Evolutionary conservation across 305 asterid species (phyloP), one percentile per base, ranked within the genome.

Genomic region (Fraxinus angustifolia): DNA sequence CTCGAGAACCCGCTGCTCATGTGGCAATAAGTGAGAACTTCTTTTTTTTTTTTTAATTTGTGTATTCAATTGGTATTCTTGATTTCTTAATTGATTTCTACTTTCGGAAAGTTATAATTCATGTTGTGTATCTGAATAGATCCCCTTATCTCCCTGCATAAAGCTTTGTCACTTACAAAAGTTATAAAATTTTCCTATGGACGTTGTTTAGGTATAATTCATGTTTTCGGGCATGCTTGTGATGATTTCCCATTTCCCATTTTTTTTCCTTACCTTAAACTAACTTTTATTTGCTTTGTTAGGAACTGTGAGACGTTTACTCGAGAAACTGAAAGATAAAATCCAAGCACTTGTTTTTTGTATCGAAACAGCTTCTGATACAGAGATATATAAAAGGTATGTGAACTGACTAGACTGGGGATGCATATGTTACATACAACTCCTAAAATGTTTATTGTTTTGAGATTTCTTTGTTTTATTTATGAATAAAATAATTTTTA

Each of bases 1-100:
- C 98, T 31, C 94, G 97, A 82, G 98, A 95, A 91, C 98, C 98
- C 79, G 98, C 99, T 87, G 99, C 97, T 2, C 99, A 95, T 81
- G 98, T 95, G 77, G 97, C 99, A 83, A 95, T 94, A 87, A 90
- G 99, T 92, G 75, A 88, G 93, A 80, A 67, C 45, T 28, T 82
- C 26, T 23, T 77, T 70, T 73, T 67, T 8, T 8, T 21, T 70
- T 73, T 67, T 12, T 38, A 17, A 62, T 28, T 21, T 77, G 72
- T 71, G 26, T 26, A 30, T 40, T 33, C 31, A 38, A 79, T 77
- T 77, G n/a, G 28, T 21, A 31, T 78, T 81, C 35, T 80, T 78
- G 50, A 26, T 53, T 82, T 38, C 65, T 53, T 68, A 74, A 31
- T 73, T 42, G 70, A 67, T 65, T 38, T 33, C 26, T 82, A 30